Evolutionary conservation across 352 stramenopile genomes (phyloP).

Genomic region (Phytophthora cactorum): DNA sequence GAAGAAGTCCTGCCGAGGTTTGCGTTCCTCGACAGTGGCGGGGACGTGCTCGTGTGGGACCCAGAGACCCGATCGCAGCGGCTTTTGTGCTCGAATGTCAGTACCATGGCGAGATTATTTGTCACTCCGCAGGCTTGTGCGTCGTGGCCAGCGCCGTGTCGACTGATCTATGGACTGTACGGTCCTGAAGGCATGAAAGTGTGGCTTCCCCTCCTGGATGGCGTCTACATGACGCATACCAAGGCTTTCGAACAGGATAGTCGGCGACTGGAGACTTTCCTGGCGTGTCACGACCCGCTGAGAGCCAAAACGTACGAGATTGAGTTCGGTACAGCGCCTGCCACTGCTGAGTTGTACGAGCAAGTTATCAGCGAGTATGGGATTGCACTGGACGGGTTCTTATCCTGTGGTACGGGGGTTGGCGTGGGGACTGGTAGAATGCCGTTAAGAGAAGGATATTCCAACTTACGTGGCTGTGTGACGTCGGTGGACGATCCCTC

Average conservation of each 20-base stretch:
- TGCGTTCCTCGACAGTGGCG: slow-evolving; percentile 54
- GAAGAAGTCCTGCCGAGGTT: slow-evolving; percentile 77
- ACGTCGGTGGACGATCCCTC: slow-evolving; percentile 64
- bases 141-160: slow-evolving; percentile 67
- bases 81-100: slow-evolving; percentile 73
- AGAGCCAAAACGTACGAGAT: slow-evolving; percentile 85
- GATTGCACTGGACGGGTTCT: slow-evolving; percentile 57
- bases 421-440: slow-evolving; percentile 23
- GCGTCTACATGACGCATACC: slow-evolving; percentile 69
- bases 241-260: slow-evolving; percentile 65
- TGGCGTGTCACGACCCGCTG: slow-evolving; percentile 81
- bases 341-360: slow-evolving; percentile 71
- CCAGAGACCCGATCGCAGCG: slow-evolving; percentile 73
- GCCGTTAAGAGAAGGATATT: slow-evolving; percentile 41
- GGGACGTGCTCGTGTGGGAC: slow-evolving; percentile 81
- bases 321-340: slow-evolving; percentile 71
- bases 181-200: slow-evolving; percentile 74
- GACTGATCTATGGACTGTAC: slow-evolving; percentile 76
- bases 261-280: slow-evolving; percentile 62
- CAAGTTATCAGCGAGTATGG: slow-evolving; percentile 80
- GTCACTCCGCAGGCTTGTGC: slow-evolving; percentile 45
- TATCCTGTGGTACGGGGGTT: slow-evolving; percentile 27
- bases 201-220: slow-evolving; percentile 81
- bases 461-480: slow-evolving; percentile 61
- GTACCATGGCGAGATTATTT: slow-evolving; percentile 61